Evolutionary conservation across 768 basidiomycete genomes (phyloP).

Genomic region (Kwoniella pini): DNA sequence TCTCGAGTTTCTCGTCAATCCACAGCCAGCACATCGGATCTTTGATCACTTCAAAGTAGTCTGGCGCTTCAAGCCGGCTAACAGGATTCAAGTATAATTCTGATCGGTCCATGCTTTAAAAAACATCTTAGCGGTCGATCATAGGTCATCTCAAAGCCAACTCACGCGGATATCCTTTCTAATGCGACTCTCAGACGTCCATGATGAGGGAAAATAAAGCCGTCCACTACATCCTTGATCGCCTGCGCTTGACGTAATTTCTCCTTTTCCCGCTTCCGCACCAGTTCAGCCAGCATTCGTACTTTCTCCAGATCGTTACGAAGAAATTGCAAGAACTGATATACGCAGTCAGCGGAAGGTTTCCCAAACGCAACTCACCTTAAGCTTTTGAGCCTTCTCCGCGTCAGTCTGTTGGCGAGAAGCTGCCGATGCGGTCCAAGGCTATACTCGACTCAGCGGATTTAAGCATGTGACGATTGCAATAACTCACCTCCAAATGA

Average conservation of each 20-base stretch:
- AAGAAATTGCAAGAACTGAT: slow-evolving; percentile 63
- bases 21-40: slow-evolving; percentile 89
- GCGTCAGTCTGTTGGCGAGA: slow-evolving; percentile 71
- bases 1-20: slow-evolving; percentile 82
- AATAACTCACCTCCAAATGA: slow-evolving; percentile 69
- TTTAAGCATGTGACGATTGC: neutral
- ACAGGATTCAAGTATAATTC: slow-evolving; percentile 79
- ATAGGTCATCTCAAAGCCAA: too few species aligned
- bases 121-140: too few species aligned
- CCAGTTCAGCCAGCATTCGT: slow-evolving; percentile 66
- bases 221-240: slow-evolving; percentile 67
- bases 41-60: slow-evolving; percentile 87
- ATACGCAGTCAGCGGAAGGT: too few species aligned
- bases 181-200: slow-evolving; percentile 65
- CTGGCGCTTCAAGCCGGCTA: slow-evolving; percentile 71
- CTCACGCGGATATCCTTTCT: slow-evolving; percentile 70
- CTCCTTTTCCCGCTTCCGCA: slow-evolving; percentile 74
- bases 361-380: slow-evolving; percentile 64
- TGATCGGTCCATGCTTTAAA: slow-evolving; percentile 61
- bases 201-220: slow-evolving; percentile 69
- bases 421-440: slow-evolving; percentile 82
- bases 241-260: slow-evolving; percentile 67
- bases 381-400: slow-evolving; percentile 77
- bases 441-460: slow-evolving; percentile 55
- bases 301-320: slow-evolving; percentile 76